Evolutionary conservation across 129 eudicot genomes (phyloP), one percentile per base, ranked within the genome.

Genomic region (Pseudognaphalium luteoalbum): DNA sequence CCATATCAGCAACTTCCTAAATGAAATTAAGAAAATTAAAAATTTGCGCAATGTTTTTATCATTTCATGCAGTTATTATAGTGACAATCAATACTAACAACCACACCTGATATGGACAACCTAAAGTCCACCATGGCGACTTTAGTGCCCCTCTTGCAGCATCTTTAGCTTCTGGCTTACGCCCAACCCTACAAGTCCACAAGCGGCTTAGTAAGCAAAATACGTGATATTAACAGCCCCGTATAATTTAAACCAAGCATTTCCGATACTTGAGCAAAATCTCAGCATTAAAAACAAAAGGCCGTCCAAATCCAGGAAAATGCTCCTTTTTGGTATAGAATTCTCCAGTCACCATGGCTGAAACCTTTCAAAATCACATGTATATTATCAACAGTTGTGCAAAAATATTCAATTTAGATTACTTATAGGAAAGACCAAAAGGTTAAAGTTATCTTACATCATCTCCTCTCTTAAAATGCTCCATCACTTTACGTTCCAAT

Each of bases 101-200:
- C 47, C n/a, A 17, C 41, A 86, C 99, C 93, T 91, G 88, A 76
- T 95, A 95, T 72, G 83, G 79, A 73, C 99, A 95, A 66, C 99
- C 99, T 85, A 95, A 80, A 57, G 99, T 95, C 99, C 99, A 95
- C 99, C 99, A 95, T 68, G 99, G 99, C 68, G 99, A 95, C 78
- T 95, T 95, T 52, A 95, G 70, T 42, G 99, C 99, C 57, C 87
- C 97, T 71, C 99, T 87, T 33, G 99, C 99, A 79, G 94, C 89
- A 85, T 95, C 97, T 86, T 95, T 95, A 58, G 99, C 97, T 91
- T 95, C 99, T 72, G 80, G 7, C 35, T 63, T 84, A 66, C 94
- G 94, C 54, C 99, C 99, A 73, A 95, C 99, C 88, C 99, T 95
- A 76, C 34, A 59, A 17, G 65, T 68, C n/a, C 68, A 57, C 54